phyloP scores from a whole-genome alignment of 2,329 filamentous ascomycete genomes.

The Lomentospora prolificans region DNA sequence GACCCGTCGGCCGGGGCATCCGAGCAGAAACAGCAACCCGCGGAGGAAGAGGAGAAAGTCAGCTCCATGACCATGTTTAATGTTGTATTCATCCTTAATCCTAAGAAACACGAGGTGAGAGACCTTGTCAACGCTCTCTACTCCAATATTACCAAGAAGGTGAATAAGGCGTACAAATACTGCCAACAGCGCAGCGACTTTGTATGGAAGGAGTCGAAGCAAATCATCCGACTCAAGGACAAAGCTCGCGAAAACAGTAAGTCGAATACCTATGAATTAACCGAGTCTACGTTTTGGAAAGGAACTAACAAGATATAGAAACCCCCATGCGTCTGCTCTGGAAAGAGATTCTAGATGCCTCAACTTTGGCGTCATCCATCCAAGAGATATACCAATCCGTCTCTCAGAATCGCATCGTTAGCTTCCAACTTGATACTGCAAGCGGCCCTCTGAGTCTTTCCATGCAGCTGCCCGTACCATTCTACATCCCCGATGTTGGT shows the following conservation, averaged over 20 bases:
- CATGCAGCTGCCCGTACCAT: slow-evolving; percentile 54
- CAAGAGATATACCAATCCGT: slow-evolving; percentile 74
- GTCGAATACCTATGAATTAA: slow-evolving; percentile 15
- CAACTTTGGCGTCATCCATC: slow-evolving; percentile 73
- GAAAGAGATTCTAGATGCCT: slow-evolving; percentile 60
- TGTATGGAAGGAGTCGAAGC: slow-evolving; percentile 82
- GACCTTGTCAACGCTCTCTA: slow-evolving; percentile 69
- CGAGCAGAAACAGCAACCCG: slow-evolving; percentile 3
- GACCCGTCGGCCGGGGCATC: slow-evolving; percentile 17
- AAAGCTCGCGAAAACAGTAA: slow-evolving; percentile 62
- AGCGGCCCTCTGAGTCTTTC: slow-evolving; percentile 50
- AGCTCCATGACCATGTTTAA: slow-evolving; percentile 94
- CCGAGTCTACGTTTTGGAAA: background rate
- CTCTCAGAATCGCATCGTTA: slow-evolving; percentile 76
- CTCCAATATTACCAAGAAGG: slow-evolving; percentile 79
- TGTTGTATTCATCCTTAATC: slow-evolving; percentile 82
- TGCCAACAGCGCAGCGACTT: slow-evolving; percentile 86
- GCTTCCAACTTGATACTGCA: slow-evolving; percentile 61
- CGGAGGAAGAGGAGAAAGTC: slow-evolving; percentile 47
- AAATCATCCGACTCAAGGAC: slow-evolving; percentile 71
- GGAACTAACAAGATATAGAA: slow-evolving; percentile 22
- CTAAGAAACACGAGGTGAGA: slow-evolving; percentile 67
- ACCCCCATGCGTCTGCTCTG: slow-evolving; percentile 58
- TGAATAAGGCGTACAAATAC: slow-evolving; percentile 86
- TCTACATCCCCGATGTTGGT: slow-evolving; percentile 65